Percentiles rank a stretch among this genome's conserved stretches.
Evolutionary conservation across 768 basidiomycete species (phyloP).

Genomic region (Goffeauzyma gilvescens): DNA sequence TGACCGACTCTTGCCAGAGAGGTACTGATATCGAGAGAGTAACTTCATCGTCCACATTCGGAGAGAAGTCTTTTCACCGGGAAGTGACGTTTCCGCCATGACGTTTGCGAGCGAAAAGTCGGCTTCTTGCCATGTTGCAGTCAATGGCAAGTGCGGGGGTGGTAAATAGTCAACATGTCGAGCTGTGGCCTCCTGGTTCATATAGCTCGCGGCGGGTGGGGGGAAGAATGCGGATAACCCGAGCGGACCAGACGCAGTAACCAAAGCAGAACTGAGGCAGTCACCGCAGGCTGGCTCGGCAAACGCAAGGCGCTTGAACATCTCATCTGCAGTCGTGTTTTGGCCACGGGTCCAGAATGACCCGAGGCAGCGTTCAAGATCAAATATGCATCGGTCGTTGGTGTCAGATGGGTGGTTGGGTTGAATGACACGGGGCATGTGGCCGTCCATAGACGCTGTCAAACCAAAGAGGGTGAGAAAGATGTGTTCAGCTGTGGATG

Average conservation of each 20-base stretch:
- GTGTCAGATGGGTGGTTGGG: slow-evolving; percentile 1
- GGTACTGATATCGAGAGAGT: slow-evolving; percentile 24
- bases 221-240: slow-evolving; percentile 29
- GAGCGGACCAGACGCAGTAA: slow-evolving; percentile 23
- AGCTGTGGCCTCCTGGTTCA: not conserved
- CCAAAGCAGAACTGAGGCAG: slow-evolving; percentile 23
- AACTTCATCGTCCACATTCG: slow-evolving; percentile 22
- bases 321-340: slow-evolving; percentile 16
- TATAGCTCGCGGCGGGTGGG: slow-evolving; percentile 14
- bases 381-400: slow-evolving; percentile 16
- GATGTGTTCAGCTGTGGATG: too few relatives aligned
- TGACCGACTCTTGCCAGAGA: slow-evolving; percentile 17
- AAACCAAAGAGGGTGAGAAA: not conserved
- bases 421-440: slow-evolving; percentile 21
- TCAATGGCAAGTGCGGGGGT: slow-evolving; percentile 27
- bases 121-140: slow-evolving; percentile 28
- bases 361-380: slow-evolving; percentile 27
- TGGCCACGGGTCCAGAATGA: slow-evolving; percentile 21
- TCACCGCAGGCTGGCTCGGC: slow-evolving; percentile 29
- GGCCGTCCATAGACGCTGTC: slow-evolving; percentile 25
- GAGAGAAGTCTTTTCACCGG: slow-evolving; percentile 16
- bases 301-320: slow-evolving; percentile 30
- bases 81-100: slow-evolving; percentile 15
- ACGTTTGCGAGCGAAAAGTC: slow-evolving; percentile 24
- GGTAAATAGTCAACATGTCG: slow-evolving; percentile 13